Conservation (phyloP, 306 rosid species). For the Luffa aegyptiaca region DNA sequence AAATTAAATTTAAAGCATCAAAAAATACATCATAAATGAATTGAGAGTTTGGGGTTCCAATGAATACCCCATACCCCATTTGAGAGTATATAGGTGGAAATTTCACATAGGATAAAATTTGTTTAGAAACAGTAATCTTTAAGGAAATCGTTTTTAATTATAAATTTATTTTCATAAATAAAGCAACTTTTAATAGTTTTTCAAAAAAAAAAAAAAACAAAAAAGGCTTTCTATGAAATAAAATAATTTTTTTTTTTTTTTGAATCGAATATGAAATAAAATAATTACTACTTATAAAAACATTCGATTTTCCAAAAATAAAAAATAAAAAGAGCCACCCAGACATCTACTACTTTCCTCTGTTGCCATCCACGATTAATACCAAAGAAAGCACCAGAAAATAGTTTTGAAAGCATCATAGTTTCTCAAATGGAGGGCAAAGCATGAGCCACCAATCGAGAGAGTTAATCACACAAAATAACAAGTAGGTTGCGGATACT, state of each 20-base stretch:
- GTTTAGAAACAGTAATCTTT: too few species aligned
- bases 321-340: background rate
- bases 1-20: background rate
- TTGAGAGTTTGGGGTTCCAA: too few species aligned
- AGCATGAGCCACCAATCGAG: background rate
- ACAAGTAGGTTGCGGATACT: background rate
- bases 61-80: too few species aligned
- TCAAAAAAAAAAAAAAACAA: background rate
- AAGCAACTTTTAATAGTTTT: background rate
- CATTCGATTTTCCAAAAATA: background rate
- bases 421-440: background rate
- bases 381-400: background rate
- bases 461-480: background rate
- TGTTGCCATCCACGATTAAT: background rate
- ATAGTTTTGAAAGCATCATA: background rate
- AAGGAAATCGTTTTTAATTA: background rate
- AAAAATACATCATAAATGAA: too few species aligned
- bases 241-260: too few species aligned
- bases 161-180: background rate
- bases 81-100: too few species aligned
- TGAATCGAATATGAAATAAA: background rate
- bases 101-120: too few species aligned
- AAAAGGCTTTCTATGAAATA: background rate
- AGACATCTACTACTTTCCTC: background rate
- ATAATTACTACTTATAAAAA: background rate